Percentiles rank a stretch among this genome's conserved stretches.
These are phyloP conservation scores for Kodamaea restingae DNA, from an alignment of 805 yeast genomes.

Conservation along the genomic window DNA sequence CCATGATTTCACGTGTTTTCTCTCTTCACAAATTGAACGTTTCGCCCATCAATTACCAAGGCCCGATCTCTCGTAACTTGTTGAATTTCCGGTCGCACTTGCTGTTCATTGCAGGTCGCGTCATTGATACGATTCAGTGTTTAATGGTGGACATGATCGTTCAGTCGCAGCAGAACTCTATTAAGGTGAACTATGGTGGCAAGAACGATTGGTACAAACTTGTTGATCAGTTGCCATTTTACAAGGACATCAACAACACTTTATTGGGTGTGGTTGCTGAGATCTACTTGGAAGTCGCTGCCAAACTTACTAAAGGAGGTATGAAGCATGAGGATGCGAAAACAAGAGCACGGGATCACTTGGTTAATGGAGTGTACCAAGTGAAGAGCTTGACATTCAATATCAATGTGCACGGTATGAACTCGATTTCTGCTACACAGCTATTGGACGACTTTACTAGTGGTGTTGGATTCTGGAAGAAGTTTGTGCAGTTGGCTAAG, in stretches of 20 bases:
- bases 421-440: conserved; percentile 33
- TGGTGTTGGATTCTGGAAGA: conserved; percentile 35
- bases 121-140: conserved; percentile 54
- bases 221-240: conserved; percentile 59
- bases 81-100: conserved; percentile 65
- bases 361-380: conserved; percentile 35
- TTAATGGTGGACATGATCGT: conserved; percentile 46
- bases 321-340: conserved; percentile 25
- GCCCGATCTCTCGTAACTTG: conserved; percentile 66
- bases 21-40: conserved; percentile 34
- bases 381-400: conserved; percentile 35
- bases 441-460: conserved; percentile 27
- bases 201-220: conserved; percentile 58
- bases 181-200: conserved; percentile 42
- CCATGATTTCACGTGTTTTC: conserved; percentile 35
- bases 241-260: conserved; percentile 52
- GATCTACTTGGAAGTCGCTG: conserved; percentile 45
- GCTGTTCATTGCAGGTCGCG: conserved; percentile 45
- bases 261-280: conserved; percentile 59
- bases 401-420: conserved; percentile 39
- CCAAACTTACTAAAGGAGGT: conserved; percentile 24
- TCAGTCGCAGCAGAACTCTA: conserved; percentile 41
- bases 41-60: conserved; percentile 48
- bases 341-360: conserved; percentile 26
- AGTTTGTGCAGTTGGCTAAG: conserved; percentile 26